Conservation (phyloP, 768 basidiomycete genomes). For the Pleurotus tuber-regium region DNA sequence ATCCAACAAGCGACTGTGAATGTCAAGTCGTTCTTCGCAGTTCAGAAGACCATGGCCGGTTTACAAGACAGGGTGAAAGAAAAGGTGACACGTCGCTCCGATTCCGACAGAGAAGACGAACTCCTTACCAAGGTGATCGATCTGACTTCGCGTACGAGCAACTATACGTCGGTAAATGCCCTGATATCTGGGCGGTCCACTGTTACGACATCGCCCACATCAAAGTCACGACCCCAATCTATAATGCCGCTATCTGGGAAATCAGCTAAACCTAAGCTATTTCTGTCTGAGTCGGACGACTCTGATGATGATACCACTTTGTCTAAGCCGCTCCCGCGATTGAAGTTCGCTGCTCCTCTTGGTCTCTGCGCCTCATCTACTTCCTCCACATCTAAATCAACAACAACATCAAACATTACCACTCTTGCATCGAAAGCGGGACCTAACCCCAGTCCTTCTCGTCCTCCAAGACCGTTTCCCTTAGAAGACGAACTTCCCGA, state of each 20-base stretch:
- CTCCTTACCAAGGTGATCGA: not conserved
- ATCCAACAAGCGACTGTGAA: slow-evolving; percentile 14
- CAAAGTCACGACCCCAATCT: not conserved
- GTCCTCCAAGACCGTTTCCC: not conserved
- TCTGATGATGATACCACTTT: slow-evolving; percentile 11
- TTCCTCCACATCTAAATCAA: not conserved
- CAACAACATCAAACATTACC: not conserved
- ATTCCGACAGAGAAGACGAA: not conserved
- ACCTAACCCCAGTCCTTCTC: not conserved
- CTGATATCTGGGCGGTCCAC: too few species aligned
- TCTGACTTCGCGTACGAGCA: not conserved
- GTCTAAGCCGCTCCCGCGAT: not conserved
- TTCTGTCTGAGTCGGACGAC: slow-evolving; percentile 14
- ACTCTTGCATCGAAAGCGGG: too few species aligned
- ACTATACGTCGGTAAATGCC: not conserved
- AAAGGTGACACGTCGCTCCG: not conserved
- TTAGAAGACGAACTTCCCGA: not conserved
- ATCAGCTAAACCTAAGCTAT: too few species aligned
- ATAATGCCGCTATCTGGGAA: not conserved
- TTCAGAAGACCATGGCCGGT: slow-evolving; percentile 11
- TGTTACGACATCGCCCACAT: slow-evolving; percentile 9
- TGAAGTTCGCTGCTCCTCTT: too few species aligned
- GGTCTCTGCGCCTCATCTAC: not conserved
- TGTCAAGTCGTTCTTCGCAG: slow-evolving; percentile 16
- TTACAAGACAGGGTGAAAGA: slow-evolving; percentile 4